Base-by-base conservation (phyloP, 371 early-diverging fungal genomes). In the Zopfochytrium polystomum region DNA sequence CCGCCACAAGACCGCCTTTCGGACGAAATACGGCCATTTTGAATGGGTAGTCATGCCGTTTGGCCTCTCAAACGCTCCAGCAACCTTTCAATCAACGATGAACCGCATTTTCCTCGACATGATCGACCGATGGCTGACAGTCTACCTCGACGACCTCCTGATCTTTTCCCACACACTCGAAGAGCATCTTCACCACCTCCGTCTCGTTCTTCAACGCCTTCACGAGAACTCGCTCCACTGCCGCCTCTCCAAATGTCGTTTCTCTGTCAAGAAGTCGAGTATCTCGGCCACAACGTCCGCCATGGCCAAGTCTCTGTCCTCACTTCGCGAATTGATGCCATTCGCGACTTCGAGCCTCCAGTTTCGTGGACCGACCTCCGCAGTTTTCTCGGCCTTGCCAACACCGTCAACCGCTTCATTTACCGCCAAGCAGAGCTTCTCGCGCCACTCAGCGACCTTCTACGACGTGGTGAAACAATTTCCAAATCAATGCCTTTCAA, bases 61-160 rank as follows among this genome's bases (percentile, higher is more conserved):
- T 42, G 42, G 42, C 11, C 42, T 42, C n/a, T 42, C 13, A 11
- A 42, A 42, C n/a, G 42, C 42, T 42, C 82, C 80, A 4, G 68
- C 71, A 0, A 69, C 68, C 0, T 81, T 82, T 45, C 76, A 79
- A 34, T 20, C 58, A 0, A 11, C 76, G 27, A 82, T 81, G 68
- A 70, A 80, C 48, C 9, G 44, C 25, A 58, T 77, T 13, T 67
- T 79, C 11, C 63, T 55, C 15, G 71, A 63, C 30, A 49, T 68
- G n/a, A 58, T 13, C 13, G 11, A n/a, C 13, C 11, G 11, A 13
- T n/a, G n/a, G 13, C n/a, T 11, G 13, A 42, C n/a, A n/a, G 42
- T 42, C n/a, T 42, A 42, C n/a, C 11, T 42, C 42, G 42, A 42
- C 42, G 42, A 59, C 61, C 71, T 80, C 23, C 54, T 80, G 0